phyloP scores from a whole-genome alignment of 1,139 yeast species.

The Debaryomycetaceae sp. region DNA sequence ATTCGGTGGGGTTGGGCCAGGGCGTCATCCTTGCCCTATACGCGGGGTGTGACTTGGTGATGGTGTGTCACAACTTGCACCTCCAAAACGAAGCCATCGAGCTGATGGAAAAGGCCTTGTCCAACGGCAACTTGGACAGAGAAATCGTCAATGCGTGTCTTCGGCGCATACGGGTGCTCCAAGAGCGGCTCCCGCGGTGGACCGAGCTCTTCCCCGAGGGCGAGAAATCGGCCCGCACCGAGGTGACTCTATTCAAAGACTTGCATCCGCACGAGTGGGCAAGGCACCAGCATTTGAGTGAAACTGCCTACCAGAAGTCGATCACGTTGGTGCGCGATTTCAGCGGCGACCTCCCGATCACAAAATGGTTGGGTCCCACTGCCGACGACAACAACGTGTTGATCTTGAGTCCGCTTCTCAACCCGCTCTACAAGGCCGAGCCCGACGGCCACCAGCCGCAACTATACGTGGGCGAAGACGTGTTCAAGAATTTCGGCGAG shows the following conservation, averaged over 20 bases:
- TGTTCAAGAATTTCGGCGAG: slow-evolving; percentile 49
- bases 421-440: slow-evolving; percentile 32
- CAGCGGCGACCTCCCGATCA: slow-evolving; percentile 48
- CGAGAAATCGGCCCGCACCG: slow-evolving; percentile 26
- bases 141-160: slow-evolving; percentile 41
- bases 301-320: slow-evolving; percentile 48
- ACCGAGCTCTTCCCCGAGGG: slow-evolving; percentile 40
- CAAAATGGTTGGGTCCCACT: slow-evolving; percentile 22
- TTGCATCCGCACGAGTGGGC: slow-evolving; percentile 32
- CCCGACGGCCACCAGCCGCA: slow-evolving; percentile 13
- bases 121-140: slow-evolving; percentile 49
- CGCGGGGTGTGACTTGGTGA: slow-evolving; percentile 64
- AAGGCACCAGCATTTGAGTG: slow-evolving; percentile 43
- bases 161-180: slow-evolving; percentile 42
- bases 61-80: slow-evolving; percentile 57
- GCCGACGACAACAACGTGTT: slow-evolving; percentile 35
- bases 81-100: slow-evolving; percentile 58
- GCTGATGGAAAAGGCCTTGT: slow-evolving; percentile 50
- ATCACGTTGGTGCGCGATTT: slow-evolving; percentile 57
- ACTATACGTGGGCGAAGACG: slow-evolving; percentile 52
- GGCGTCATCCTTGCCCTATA: slow-evolving; percentile 59
- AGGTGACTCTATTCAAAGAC: slow-evolving; percentile 22
- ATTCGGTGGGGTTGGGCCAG: slow-evolving; percentile 61
- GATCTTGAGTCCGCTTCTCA: slow-evolving; percentile 49
- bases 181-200: slow-evolving; percentile 46